Conservation (phyloP, 164 flowering plant species). For the Nymphaea colorata region DNA sequence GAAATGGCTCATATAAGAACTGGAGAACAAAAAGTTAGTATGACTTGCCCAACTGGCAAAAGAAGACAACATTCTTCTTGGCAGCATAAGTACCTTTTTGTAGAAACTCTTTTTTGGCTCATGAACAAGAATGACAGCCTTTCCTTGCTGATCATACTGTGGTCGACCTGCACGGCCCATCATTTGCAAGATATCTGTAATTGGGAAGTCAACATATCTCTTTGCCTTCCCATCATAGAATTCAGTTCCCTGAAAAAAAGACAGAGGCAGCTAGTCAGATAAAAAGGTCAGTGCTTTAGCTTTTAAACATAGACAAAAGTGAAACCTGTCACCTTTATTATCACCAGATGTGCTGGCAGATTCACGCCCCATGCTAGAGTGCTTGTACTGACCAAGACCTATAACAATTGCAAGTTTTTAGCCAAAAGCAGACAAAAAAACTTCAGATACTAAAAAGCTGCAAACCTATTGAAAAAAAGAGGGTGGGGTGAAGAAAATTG, state of each 20-base stretch:
- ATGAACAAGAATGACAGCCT: slow-evolving; percentile 98
- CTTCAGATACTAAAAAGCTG: background rate
- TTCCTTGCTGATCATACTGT: slow-evolving; percentile 95
- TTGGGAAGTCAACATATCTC: slow-evolving; percentile 94
- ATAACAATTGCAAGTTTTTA: slow-evolving; percentile 1
- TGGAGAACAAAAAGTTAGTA: slow-evolving; percentile 20
- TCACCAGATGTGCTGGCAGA: slow-evolving; percentile 97
- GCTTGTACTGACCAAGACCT: slow-evolving; percentile 96
- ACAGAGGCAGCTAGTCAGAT: background rate
- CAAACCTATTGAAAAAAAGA: background rate
- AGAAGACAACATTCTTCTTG: background rate
- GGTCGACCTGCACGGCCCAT: slow-evolving; percentile 99
- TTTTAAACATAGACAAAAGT: background rate
- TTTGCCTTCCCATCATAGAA: slow-evolving; percentile 85
- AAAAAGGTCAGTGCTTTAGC: background rate
- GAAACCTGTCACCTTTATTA: slow-evolving; percentile 60
- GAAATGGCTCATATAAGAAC: slow-evolving; percentile 98
- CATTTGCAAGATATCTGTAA: slow-evolving; percentile 99
- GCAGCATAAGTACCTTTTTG: slow-evolving; percentile 52
- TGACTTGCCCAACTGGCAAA: background rate
- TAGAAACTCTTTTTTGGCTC: slow-evolving; percentile 99
- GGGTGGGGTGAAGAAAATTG: background rate
- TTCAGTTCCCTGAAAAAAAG: slow-evolving; percentile 80
- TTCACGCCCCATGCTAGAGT: slow-evolving; percentile 99
- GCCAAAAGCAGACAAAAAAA: background rate